Evolutionary conservation across 73 alveolate genomes (phyloP).

Genomic region (Paramecium sonneborni): DNA sequence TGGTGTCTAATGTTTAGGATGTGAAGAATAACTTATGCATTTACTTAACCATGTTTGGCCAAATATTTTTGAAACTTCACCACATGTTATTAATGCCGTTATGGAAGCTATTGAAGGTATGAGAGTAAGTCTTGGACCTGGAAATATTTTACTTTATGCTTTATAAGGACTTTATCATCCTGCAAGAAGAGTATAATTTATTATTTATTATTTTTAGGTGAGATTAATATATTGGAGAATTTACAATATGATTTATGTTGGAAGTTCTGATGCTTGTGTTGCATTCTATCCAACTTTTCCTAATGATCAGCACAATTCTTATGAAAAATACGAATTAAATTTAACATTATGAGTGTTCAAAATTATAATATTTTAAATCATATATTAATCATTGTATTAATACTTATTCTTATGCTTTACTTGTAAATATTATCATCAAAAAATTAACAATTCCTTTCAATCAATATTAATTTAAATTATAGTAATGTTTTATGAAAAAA

Average conservation of each 20-base stretch:
- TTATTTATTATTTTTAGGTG: conserved; percentile 17
- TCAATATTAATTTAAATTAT: no score
- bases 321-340: conserved; percentile 58
- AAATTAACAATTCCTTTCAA: no score
- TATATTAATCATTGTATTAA: no score
- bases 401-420: no score
- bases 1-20: conserved; percentile 93
- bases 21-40: conserved; percentile 99
- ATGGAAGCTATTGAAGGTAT: conserved; percentile 99
- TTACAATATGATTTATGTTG: conserved; percentile 97
- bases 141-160: conserved; percentile 88
- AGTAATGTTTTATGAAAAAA: no score
- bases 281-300: conserved; percentile 89
- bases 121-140: conserved; percentile 98
- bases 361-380: background rate
- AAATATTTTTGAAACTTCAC: conserved; percentile 98
- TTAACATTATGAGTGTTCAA: conserved; percentile 50
- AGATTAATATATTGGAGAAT: conserved; percentile 99
- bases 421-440: no score
- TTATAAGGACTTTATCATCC: conserved; percentile 99
- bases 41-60: conserved; percentile 99
- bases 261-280: conserved; percentile 96
- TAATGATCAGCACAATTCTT: conserved; percentile 65
- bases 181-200: conserved; percentile 96
- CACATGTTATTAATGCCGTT: conserved; percentile 99